Conservation (phyloP, 305 asterid species). For the Fraxinus floribunda region DNA sequence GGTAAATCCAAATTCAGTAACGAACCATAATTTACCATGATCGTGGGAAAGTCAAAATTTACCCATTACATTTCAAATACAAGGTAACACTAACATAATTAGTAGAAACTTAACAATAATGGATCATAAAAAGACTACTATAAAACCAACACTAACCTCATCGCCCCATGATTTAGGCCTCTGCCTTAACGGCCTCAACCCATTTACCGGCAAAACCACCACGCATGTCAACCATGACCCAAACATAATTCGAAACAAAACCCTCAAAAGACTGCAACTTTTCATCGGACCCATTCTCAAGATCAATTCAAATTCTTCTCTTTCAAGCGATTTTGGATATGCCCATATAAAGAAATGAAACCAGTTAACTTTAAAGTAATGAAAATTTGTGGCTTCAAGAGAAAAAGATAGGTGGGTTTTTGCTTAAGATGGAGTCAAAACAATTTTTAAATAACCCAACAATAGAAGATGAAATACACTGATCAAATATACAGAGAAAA, state of each 20-base stretch:
- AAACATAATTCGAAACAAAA: slow-evolving; percentile 38
- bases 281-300: slow-evolving; percentile 50
- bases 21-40: slow-evolving; percentile 7
- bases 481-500: slow-evolving; percentile 47
- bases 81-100: slow-evolving; percentile 17
- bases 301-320: slow-evolving; percentile 44
- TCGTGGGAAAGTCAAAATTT: slow-evolving; percentile 2
- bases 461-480: slow-evolving; percentile 49
- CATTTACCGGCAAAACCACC: slow-evolving; percentile 48
- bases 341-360: background rate
- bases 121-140: background rate
- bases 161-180: slow-evolving; percentile 81
- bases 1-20: slow-evolving; percentile 7
- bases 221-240: slow-evolving; percentile 48
- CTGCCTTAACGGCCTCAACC: slow-evolving; percentile 84
- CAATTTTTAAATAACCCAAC: slow-evolving; percentile 54
- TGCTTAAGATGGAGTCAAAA: slow-evolving; percentile 65
- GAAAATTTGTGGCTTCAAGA: slow-evolving; percentile 23
- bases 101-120: background rate
- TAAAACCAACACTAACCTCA: slow-evolving; percentile 57
- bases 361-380: slow-evolving; percentile 20
- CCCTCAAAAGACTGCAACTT: slow-evolving; percentile 34
- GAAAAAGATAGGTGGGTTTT: slow-evolving; percentile 29
- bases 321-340: slow-evolving; percentile 30
- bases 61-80: background rate